Percentiles rank a stretch among this genome's conserved stretches.
These are phyloP conservation scores for Xylaria curta DNA, from an alignment of 495 filamentous ascomycete genomes.

Conservation along the genomic window DNA sequence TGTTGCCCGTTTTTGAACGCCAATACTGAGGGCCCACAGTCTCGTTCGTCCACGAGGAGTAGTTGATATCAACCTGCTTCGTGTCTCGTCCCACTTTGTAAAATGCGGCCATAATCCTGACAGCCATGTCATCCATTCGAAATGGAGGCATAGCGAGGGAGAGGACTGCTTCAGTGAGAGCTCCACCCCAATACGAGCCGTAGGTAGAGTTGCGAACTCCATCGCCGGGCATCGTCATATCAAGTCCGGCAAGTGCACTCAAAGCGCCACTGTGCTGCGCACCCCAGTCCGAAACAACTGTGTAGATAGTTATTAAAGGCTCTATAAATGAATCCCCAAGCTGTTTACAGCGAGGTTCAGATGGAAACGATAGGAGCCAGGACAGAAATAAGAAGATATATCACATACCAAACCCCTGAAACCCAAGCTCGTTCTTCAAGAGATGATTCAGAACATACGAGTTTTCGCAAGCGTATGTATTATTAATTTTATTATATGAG, in stretches of 20 bases:
- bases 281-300: conserved; percentile 87
- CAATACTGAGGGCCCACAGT: conserved; percentile 72
- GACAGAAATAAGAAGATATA: conserved; percentile 10
- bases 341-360: too few species aligned
- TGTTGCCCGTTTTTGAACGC: conserved; percentile 61
- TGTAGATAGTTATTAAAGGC: neutral
- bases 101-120: conserved; percentile 84
- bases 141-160: conserved; percentile 77
- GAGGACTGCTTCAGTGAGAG: conserved; percentile 76
- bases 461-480: conserved; percentile 52
- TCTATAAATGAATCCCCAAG: neutral
- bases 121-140: conserved; percentile 90
- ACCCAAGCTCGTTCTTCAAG: conserved; percentile 60
- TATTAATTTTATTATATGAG: conserved; percentile 64
- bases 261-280: conserved; percentile 83
- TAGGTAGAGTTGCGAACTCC: conserved; percentile 60
- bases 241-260: conserved; percentile 80
- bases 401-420: conserved; percentile 66
- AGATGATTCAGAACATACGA: conserved; percentile 55
- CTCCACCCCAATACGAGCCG: conserved; percentile 75
- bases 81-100: conserved; percentile 76
- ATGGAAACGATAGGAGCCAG: too few species aligned
- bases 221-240: conserved; percentile 96
- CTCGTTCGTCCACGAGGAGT: conserved; percentile 83
- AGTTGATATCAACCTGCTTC: conserved; percentile 71